phyloP scores from a whole-genome alignment of 2,329 filamentous ascomycete species.

The Chrysoporthe deuterocubensis region DNA sequence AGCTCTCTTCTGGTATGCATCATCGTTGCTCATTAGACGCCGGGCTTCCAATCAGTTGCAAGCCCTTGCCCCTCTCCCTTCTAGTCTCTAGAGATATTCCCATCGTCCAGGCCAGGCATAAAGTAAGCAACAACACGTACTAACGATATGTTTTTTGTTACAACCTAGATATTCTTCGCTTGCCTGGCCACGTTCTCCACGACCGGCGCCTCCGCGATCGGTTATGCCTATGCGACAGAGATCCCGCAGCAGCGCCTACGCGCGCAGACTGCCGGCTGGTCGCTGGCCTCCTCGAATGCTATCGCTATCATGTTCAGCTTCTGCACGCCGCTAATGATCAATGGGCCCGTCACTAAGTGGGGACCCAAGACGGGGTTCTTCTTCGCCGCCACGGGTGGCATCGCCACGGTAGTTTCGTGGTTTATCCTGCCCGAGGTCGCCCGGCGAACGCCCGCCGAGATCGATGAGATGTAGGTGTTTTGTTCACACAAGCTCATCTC shows the following conservation, averaged over 20 bases:
- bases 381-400: slow-evolving; percentile 40
- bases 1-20: slow-evolving; percentile 43
- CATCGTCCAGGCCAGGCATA: background rate
- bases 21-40: background rate
- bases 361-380: slow-evolving; percentile 51
- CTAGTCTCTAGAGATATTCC: background rate
- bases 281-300: slow-evolving; percentile 43
- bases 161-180: slow-evolving; percentile 44
- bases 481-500: too few relatives aligned
- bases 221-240: slow-evolving; percentile 48
- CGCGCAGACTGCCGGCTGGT: slow-evolving; percentile 43
- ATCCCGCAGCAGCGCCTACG: slow-evolving; percentile 46
- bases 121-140: background rate
- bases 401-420: slow-evolving; percentile 41
- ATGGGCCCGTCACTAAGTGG: slow-evolving; percentile 41
- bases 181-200: slow-evolving; percentile 47
- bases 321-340: slow-evolving; percentile 50
- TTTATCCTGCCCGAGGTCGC: slow-evolving; percentile 43
- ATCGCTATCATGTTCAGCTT: slow-evolving; percentile 50
- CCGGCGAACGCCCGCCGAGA: slow-evolving; percentile 41
- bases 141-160: slow-evolving; percentile 1
- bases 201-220: slow-evolving; percentile 46
- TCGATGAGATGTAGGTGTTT: slow-evolving; percentile 43
- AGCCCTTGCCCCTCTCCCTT: background rate
- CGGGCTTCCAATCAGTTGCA: background rate